Conservation (phyloP, 441 rosid genomes). For the Populus hybrid region DNA sequence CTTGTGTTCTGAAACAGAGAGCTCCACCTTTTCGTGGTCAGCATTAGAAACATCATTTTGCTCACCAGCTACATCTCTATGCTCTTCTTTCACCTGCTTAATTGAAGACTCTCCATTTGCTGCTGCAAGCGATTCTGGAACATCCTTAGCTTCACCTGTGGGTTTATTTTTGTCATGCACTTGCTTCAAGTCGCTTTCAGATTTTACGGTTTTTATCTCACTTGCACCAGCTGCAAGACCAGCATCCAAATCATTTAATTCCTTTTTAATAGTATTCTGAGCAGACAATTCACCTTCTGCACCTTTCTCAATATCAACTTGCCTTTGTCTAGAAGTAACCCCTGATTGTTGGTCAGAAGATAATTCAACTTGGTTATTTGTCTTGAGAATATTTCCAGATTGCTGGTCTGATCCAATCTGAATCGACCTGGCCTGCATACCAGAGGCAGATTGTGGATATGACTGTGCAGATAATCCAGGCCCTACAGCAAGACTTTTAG, state of each 20-base stretch:
- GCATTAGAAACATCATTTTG: conserved; percentile 28
- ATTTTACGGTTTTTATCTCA: conserved; percentile 32
- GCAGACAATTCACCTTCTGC: conserved; percentile 30
- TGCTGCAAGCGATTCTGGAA: conserved; percentile 15
- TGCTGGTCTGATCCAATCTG: conserved; percentile 35
- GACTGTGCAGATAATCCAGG: conserved; percentile 32
- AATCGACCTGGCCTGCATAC: conserved; percentile 28
- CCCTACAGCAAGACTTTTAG: conserved; percentile 36
- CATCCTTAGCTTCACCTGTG: conserved; percentile 31
- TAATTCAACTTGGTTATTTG: conserved; percentile 27
- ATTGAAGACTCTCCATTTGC: conserved; percentile 27
- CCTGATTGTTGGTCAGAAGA: conserved; percentile 34
- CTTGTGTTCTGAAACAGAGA: conserved; percentile 27
- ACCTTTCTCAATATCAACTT: conserved; percentile 29
- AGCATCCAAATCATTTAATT: conserved; percentile 24
- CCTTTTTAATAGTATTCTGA: conserved; percentile 29
- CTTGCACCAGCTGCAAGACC: conserved; percentile 22
- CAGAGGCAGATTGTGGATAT: conserved; percentile 31
- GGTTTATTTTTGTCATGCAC: conserved; percentile 24
- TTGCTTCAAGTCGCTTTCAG: conserved; percentile 33
- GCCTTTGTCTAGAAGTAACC: conserved; percentile 26
- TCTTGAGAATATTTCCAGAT: conserved; percentile 26
- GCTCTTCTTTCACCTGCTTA: conserved; percentile 40
- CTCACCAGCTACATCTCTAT: conserved; percentile 22
- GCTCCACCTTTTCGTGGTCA: conserved; percentile 21